Percentiles rank a stretch among this genome's conserved stretches.
Evolutionary conservation across 2,329 filamentous ascomycete genomes (phyloP).

Genomic region (Dothideomycetes sp.): DNA sequence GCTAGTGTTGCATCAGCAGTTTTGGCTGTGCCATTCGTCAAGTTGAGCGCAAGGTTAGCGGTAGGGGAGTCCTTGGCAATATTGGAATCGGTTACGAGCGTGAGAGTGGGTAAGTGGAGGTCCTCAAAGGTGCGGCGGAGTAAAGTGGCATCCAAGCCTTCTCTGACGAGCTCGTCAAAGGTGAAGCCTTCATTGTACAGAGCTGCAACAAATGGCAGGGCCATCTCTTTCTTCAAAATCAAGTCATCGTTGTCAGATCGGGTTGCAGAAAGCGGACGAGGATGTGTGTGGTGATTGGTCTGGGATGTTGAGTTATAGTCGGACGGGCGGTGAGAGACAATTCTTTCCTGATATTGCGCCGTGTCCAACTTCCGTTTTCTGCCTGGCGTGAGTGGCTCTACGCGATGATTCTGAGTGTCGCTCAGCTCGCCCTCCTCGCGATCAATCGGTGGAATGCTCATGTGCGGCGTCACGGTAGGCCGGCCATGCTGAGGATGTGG

Average conservation of each 20-base stretch:
- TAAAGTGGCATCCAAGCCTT: conserved; percentile 56
- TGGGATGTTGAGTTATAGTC: background rate
- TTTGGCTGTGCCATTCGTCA: too few relatives aligned
- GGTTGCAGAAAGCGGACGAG: background rate
- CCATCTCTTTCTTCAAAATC: conserved; percentile 4
- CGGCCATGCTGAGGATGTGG: too few relatives aligned
- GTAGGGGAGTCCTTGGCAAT: too few relatives aligned
- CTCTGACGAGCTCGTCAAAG: conserved; percentile 61
- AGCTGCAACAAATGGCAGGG: conserved; percentile 16
- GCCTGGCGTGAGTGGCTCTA: background rate
- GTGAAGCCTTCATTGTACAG: conserved; percentile 51
- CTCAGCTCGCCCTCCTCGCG: conserved; percentile 11
- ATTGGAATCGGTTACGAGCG: too few relatives aligned
- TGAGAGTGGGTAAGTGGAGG: conserved; percentile 36
- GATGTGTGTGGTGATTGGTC: background rate
- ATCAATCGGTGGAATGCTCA: conserved; percentile 1
- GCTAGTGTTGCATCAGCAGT: conserved; percentile 4
- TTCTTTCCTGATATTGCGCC: background rate
- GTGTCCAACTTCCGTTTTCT: conserved; percentile 3
- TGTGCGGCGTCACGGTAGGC: too few relatives aligned
- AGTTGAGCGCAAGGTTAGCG: too few relatives aligned
- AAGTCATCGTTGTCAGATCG: background rate
- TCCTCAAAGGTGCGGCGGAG: conserved; percentile 57
- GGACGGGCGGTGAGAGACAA: background rate
- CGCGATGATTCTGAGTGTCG: conserved; percentile 1